phyloP scores from a whole-genome alignment of 163 green algal species.

The Chloromonas sp. region DNA sequence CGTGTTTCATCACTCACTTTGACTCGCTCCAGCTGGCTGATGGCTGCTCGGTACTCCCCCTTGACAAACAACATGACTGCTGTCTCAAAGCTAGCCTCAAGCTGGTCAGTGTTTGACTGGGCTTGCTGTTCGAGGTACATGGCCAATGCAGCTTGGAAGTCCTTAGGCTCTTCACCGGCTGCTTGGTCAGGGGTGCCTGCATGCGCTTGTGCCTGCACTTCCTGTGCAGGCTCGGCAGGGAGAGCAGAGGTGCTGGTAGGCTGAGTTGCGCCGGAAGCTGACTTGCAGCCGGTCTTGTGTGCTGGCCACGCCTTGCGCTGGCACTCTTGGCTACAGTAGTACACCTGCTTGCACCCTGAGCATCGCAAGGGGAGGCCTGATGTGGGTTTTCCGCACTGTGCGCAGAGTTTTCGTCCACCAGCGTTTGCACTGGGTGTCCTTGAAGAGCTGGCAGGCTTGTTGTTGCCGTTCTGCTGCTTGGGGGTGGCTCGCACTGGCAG shows the following conservation, averaged over 20 bases:
- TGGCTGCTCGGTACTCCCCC: conserved; percentile 14
- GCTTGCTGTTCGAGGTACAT: conserved; percentile 17
- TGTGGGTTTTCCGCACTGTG: conserved; percentile 21
- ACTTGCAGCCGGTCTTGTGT: conserved; percentile 35
- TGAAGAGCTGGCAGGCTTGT: neutral
- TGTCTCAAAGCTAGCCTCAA: conserved; percentile 34
- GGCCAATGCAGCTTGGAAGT: conserved; percentile 10
- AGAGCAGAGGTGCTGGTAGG: neutral
- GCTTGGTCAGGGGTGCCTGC: neutral
- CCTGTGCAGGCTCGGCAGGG: neutral
- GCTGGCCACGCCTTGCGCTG: conserved; percentile 37
- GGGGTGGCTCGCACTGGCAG: neutral
- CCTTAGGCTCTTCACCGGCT: conserved; percentile 1
- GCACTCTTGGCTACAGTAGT: conserved; percentile 47
- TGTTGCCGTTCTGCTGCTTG: neutral
- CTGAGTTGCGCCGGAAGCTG: neutral
- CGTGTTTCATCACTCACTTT: conserved; percentile 1
- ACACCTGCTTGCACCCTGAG: conserved; percentile 39
- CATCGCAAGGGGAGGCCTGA: conserved; percentile 36
- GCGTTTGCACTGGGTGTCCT: neutral
- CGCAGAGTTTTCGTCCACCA: conserved; percentile 20
- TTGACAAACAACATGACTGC: conserved; percentile 39
- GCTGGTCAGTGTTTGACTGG: conserved; percentile 16
- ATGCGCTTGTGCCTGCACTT: neutral
- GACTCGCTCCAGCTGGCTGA: conserved; percentile 8